Base-by-base conservation (phyloP, 495 filamentous ascomycete genomes). In the Penicillium paxilli region DNA sequence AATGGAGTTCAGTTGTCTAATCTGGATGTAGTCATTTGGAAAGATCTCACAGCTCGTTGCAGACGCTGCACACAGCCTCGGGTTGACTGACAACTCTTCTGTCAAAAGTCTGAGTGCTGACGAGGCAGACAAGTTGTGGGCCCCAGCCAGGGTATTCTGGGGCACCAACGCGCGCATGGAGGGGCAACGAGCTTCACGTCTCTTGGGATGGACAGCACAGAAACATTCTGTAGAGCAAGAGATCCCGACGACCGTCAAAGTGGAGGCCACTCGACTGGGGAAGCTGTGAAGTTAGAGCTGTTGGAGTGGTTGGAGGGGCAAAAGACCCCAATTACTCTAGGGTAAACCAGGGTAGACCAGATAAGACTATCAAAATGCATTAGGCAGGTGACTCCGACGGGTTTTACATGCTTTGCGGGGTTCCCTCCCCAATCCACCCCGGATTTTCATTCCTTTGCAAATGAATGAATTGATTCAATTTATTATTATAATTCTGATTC, bases 201-300 rank as follows among this genome's bases (percentile, higher is more conserved):
- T 81, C 42, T 63, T 87, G 8, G 81, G 77, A 1, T 88, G 85
- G 84, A 60, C 68, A 41, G 77, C 84, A 9, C 74, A 71, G 57
- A 69, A 68, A 6, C 64, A 54, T 28, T 64, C 61, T 3, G 26
- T 89, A 35, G 65, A 79, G 60, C 74, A 83, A 8, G 72, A 79
- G 54, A 69, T 86, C 46, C 67, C 77, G 4, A 58, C 57, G 24
- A 70, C 70, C 12, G 72, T 85, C 14, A 67, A 69, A 4, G 48
- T 52, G 6, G 80, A 81, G 66, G 75, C 77, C 17, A 66, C 56
- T 60, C 66, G 44, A 32, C 37, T 73, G 33, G 73, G 68, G 9
- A 54, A 42, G 24, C 16, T 47, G 17, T 42, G 19, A 49, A 24
- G 11, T 23, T 21, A 11, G 24, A 20, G 6, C 19, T 3, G 41